Evolutionary conservation across 2,329 filamentous ascomycete genomes (phyloP), one percentile per base, ranked within the genome.

Genomic region (Claviceps sp.): DNA sequence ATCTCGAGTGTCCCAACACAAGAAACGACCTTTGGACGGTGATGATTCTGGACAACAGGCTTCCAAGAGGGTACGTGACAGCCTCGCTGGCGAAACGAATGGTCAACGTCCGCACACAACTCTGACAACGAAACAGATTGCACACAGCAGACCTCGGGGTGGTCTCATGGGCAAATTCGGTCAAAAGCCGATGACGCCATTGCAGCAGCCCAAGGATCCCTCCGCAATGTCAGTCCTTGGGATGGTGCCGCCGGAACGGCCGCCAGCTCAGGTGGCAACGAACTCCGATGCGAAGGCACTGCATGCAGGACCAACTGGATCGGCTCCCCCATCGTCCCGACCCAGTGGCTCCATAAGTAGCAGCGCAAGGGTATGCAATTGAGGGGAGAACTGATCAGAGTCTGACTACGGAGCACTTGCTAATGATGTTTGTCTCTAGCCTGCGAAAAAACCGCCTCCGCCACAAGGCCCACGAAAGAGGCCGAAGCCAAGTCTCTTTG

Each of bases 161-260:
- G 63, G 65, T 2, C 57, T 70, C 2, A 58, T 65, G 60, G 60
- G 63, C 56, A 70, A 70, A 51, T 70, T 70, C 55, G 62, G 63
- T 20, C 59, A 61, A 50, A 68, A 60, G 52, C 59, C 63, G 14
- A 57, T 50, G 49, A 56, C 59, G 41, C 58, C 59, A 8, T 54
- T 58, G 4, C 62, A 63, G 52, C 58, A 60, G n/a, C 66, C 67
- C n/a, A 65, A 63, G 30, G 75, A 78, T 51, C 75, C 75, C 2
- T 75, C 75, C 2, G 75, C 74, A 18, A 74, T 77, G 72, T 70
- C 73, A 52, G 70, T 74, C 20, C 64, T 78, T 46, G 74, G 74
- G 6, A 61, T 78, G 56, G 65, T 61, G 11, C 73, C 74, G 22
- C 73, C 73, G 6, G 67, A 71, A 54, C 65, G 72, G 40, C 69